These are phyloP conservation scores for Serendipita sp. DNA, from an alignment of 768 basidiomycete species.

Conservation along the genomic window DNA sequence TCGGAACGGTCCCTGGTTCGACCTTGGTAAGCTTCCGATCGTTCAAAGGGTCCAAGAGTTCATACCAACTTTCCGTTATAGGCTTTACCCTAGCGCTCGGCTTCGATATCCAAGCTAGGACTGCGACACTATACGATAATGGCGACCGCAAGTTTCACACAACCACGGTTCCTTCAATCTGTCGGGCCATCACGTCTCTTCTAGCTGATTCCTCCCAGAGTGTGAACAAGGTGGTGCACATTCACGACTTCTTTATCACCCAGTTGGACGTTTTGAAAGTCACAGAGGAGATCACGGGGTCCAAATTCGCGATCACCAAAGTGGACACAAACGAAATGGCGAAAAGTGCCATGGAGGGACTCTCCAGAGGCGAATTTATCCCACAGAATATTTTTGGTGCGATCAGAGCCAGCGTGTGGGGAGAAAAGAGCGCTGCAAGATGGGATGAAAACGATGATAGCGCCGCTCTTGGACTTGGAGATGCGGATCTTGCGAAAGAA, in stretches of 20 bases:
- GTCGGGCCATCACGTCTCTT: neutral
- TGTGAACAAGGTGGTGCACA: neutral
- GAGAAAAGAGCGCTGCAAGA: neutral
- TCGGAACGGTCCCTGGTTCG: neutral
- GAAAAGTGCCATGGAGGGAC: neutral
- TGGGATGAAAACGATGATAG: slow-evolving; percentile 3
- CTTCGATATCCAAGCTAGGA: neutral
- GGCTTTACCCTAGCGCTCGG: neutral
- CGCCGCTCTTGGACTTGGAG: neutral
- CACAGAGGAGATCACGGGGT: neutral
- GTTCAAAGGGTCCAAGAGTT: neutral
- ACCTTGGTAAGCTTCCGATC: neutral
- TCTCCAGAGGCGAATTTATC: neutral
- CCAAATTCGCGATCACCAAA: neutral
- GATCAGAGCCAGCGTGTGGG: neutral
- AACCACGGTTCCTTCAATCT: neutral
- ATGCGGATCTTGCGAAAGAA: neutral
- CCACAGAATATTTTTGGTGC: neutral
- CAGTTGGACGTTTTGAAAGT: neutral
- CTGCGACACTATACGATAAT: neutral
- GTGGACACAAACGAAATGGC: neutral
- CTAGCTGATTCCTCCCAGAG: neutral
- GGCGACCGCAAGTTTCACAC: neutral
- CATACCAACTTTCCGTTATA: neutral
- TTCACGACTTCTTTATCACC: neutral